Conservation (phyloP, 106 monocot genomes). For the Dioscorea alata region DNA sequence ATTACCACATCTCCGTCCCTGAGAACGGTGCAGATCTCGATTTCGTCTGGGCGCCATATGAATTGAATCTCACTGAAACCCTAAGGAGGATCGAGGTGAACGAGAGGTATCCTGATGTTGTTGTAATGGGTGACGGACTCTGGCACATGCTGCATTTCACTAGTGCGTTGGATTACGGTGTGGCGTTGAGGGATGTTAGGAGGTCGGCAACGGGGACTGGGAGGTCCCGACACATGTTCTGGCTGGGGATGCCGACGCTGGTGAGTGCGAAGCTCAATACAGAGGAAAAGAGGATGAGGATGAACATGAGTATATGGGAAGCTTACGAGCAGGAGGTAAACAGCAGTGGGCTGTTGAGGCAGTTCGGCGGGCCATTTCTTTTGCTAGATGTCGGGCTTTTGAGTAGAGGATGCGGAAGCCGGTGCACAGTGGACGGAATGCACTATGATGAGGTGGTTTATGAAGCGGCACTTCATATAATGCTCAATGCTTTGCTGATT, state of each 20-base stretch:
- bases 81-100: constrained; percentile 6
- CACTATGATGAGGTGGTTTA: constrained; percentile 72
- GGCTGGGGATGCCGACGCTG: constrained; percentile 79
- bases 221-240: constrained; percentile 48
- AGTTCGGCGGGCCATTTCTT: constrained; percentile 49
- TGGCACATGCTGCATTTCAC: constrained; percentile 94
- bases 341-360: constrained; percentile 34
- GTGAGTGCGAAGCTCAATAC: constrained; percentile 64
- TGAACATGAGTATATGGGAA: constrained; percentile 31
- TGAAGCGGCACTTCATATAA: constrained; percentile 74
- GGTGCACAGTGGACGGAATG: constrained; percentile 87
- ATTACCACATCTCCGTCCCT: constrained; percentile 48
- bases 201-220: constrained; percentile 1
- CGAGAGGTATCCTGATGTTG: constrained; percentile 37
- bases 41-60: constrained; percentile 88
- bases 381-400: constrained; percentile 65
- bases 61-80: constrained; percentile 49
- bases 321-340: constrained; percentile 42
- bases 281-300: constrained; percentile 66
- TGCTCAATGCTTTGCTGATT: constrained; percentile 72
- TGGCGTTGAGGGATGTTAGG: constrained; percentile 20
- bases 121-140: constrained; percentile 77
- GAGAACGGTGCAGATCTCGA: constrained; percentile 36
- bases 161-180: constrained; percentile 45
- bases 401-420: constrained; percentile 45